Percentiles rank a stretch among this genome's conserved stretches.
Conservation (phyloP, 352 stramenopile genomes). For the Pythium diclinum region DNA sequence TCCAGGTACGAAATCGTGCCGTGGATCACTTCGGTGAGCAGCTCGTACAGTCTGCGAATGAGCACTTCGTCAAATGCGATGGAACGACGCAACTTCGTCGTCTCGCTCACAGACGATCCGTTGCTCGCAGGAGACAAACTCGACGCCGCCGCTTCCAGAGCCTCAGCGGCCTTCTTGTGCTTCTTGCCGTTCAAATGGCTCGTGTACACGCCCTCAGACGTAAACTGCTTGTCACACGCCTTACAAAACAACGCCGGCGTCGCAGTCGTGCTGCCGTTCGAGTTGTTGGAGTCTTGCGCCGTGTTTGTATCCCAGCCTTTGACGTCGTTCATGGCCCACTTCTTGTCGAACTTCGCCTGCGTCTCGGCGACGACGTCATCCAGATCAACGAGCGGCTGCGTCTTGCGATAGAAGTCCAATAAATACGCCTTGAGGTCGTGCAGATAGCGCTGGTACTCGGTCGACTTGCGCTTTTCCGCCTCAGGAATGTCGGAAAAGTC, state of each 20-base stretch:
- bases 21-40: constrained; percentile 82
- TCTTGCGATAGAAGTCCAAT: constrained; percentile 83
- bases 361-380: constrained; percentile 85
- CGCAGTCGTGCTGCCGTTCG: background rate
- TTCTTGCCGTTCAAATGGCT: constrained; percentile 76
- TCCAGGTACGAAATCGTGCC: constrained; percentile 83
- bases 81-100: constrained; percentile 30
- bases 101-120: background rate
- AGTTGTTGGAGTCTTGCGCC: background rate
- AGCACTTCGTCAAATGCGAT: constrained; percentile 75
- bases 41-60: constrained; percentile 66
- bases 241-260: constrained; percentile 45
- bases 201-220: constrained; percentile 65
- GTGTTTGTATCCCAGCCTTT: constrained; percentile 42
- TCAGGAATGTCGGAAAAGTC: constrained; percentile 62
- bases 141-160: background rate
- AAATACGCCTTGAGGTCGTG: constrained; percentile 77
- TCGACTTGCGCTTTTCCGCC: constrained; percentile 54
- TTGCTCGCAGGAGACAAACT: background rate
- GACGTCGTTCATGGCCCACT: constrained; percentile 64
- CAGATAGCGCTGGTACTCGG: constrained; percentile 65
- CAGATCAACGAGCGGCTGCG: constrained; percentile 84
- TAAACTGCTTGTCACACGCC: constrained; percentile 71
- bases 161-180: constrained; percentile 63
- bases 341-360: constrained; percentile 78